phyloP scores from a whole-genome alignment of 139 green algal species.

The Chlamydomonas sphaeroides region DNA sequence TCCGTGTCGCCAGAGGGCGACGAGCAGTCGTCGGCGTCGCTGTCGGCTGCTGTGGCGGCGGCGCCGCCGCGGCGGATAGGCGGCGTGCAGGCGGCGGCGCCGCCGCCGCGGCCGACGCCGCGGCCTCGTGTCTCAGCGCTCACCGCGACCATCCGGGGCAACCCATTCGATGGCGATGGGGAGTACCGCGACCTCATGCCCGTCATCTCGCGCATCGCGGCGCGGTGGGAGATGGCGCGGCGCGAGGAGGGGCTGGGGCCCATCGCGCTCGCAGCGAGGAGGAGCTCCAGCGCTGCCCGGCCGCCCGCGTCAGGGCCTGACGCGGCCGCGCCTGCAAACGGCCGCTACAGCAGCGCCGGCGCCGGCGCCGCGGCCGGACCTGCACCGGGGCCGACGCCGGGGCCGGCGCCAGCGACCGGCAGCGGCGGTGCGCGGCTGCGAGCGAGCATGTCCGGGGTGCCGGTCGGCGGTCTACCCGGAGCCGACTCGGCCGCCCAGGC shows the following conservation, averaged over 20 bases:
- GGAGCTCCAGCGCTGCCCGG: too few species aligned
- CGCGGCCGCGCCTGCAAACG: too few species aligned
- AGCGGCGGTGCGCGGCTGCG: too few species aligned
- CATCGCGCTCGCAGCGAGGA: constrained; percentile 25
- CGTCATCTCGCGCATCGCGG: not conserved
- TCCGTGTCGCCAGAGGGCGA: not conserved
- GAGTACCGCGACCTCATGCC: constrained; percentile 36
- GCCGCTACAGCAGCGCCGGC: too few species aligned
- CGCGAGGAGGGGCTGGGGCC: not conserved
- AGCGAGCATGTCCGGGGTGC: too few species aligned
- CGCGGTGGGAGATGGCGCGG: not conserved
- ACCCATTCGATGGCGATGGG: constrained; percentile 14
- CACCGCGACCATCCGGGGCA: constrained; percentile 15
- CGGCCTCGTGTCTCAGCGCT: constrained; percentile 28
- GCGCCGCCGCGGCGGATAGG: not conserved
- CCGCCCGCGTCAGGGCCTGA: too few species aligned
- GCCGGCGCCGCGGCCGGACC: too few species aligned
- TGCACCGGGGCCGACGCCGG: too few species aligned
- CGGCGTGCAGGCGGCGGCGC: constrained; percentile 18
- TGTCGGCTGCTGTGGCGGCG: not conserved
- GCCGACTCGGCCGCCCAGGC: too few species aligned
- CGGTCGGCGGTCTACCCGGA: too few species aligned
- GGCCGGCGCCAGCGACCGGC: too few species aligned
- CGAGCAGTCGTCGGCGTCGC: not conserved
- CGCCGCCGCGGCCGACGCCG: not conserved